These are phyloP conservation scores for Phytophthora pinifolia DNA, from an alignment of 352 stramenopile species.

Conservation along the genomic window DNA sequence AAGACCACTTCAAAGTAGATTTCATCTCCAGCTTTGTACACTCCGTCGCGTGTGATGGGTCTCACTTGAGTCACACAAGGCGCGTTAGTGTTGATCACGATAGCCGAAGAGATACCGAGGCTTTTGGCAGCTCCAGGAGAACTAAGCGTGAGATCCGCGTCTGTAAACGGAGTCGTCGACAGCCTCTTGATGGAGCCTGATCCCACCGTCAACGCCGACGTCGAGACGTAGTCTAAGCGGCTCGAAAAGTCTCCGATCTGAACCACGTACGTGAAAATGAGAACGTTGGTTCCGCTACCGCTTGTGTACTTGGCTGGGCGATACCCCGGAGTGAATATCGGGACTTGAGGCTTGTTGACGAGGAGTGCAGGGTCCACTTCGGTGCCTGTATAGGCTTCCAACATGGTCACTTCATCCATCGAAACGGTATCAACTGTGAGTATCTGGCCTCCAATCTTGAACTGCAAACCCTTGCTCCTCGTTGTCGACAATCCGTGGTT, in stretches of 20 bases:
- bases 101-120: slow-evolving; percentile 28
- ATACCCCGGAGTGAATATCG: slow-evolving; percentile 52
- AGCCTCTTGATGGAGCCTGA: slow-evolving; percentile 56
- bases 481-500: slow-evolving; percentile 48
- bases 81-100: slow-evolving; percentile 56
- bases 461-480: slow-evolving; percentile 47
- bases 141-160: slow-evolving; percentile 50
- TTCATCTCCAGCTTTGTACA: slow-evolving; percentile 52
- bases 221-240: slow-evolving; percentile 52
- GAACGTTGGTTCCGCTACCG: slow-evolving; percentile 44
- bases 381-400: slow-evolving; percentile 51
- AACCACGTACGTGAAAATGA: slow-evolving; percentile 60
- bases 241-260: slow-evolving; percentile 52
- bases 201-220: slow-evolving; percentile 46
- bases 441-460: slow-evolving; percentile 49
- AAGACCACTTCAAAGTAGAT: slow-evolving; percentile 57
- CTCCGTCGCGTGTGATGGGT: slow-evolving; percentile 53
- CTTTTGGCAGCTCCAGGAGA: slow-evolving; percentile 41
- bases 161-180: slow-evolving; percentile 50
- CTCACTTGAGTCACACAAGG: slow-evolving; percentile 46
- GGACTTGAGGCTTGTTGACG: slow-evolving; percentile 23
- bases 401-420: slow-evolving; percentile 48
- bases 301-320: slow-evolving; percentile 46
- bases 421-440: slow-evolving; percentile 51
- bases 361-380: slow-evolving; percentile 37